Evolutionary conservation across 768 basidiomycete species (phyloP), one percentile per base, ranked within the genome.

Genomic region (Trametes cubensis): DNA sequence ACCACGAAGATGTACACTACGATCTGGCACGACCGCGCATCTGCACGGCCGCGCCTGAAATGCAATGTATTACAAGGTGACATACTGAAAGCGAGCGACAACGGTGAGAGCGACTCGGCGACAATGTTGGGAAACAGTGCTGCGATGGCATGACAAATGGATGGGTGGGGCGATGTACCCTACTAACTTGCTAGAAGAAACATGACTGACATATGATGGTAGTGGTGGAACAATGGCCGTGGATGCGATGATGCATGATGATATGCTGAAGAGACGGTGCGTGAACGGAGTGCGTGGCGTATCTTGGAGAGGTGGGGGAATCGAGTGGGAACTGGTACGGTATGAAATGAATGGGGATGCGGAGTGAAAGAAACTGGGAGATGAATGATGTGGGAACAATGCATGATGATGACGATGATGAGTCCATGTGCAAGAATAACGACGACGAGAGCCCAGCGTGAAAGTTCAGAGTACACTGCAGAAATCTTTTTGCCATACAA

Each of bases 391-490:
- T 56, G 60, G 62, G 55, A 65, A 65, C 66, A 52, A 67, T 69
- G 67, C 63, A 69, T 69, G 69, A 65, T 70, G 69, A 70, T 66
- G 63, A 63, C 46, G 61, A 59, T 65, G 66, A 63, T 57, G 64
- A 65, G 67, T 67, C 67, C 67, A 61, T 67, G 67, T 65, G 67
- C 64, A 63, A 58, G 62, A 63, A 65, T 49, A 52, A 58, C 60
- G 61, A 65, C 59, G 63, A 64, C 49, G 55, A 62, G 28, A 66
- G 62, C 59, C 62, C 54, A 57, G 60, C 55, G 55, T 42, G 52
- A 66, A 21, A 63, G 64, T 65, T 55, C 55, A 53, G 55, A 67
- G 55, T 62, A 61, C 61, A 62, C 63, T 55, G 61, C 55, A 52
- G 55, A 64, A 61, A 50, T 53, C 47, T 58, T 63, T 67, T 62